Conservation (phyloP, 768 basidiomycete genomes). For the Collybia sp. region DNA sequence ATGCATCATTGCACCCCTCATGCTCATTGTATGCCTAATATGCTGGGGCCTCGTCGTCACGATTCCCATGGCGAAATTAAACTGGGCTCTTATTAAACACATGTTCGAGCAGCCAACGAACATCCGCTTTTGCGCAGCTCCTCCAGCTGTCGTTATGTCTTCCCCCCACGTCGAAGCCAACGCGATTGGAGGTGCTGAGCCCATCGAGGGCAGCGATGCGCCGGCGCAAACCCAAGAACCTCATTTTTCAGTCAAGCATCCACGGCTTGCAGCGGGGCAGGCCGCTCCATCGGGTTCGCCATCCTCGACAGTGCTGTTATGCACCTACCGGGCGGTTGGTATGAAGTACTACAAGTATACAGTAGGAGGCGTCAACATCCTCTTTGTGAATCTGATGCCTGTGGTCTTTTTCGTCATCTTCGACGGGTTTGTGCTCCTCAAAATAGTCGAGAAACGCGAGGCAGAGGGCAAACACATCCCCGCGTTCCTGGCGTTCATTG, state of each 20-base stretch:
- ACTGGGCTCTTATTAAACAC: conserved; percentile 89
- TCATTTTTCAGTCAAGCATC: conserved; percentile 59
- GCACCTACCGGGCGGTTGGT: conserved; percentile 90
- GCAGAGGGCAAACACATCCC: conserved; percentile 53
- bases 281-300: conserved; percentile 81
- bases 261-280: conserved; percentile 82
- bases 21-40: conserved; percentile 81
- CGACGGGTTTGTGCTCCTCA: conserved; percentile 81
- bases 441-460: conserved; percentile 59
- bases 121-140: conserved; percentile 92
- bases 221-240: conserved; percentile 26
- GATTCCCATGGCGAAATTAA: conserved; percentile 97
- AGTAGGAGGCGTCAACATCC: conserved; percentile 95
- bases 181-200: conserved; percentile 18
- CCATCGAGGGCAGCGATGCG: conserved; percentile 14
- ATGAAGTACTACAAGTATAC: conserved; percentile 98
- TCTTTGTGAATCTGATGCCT: conserved; percentile 93
- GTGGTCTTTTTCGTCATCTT: conserved; percentile 96
- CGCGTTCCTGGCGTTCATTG: conserved; percentile 60
- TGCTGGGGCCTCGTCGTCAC: conserved; percentile 97
- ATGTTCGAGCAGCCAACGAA: conserved; percentile 74
- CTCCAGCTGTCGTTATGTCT: conserved; percentile 59
- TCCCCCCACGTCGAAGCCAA: conserved; percentile 18
- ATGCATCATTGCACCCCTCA: conserved; percentile 79
- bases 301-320: conserved; percentile 84